A percentile compares a stretch with the other conserved stretches of the same genome.
Evolutionary conservation across 768 basidiomycete species (phyloP).

Genomic region (Hygrocybe punicea): DNA sequence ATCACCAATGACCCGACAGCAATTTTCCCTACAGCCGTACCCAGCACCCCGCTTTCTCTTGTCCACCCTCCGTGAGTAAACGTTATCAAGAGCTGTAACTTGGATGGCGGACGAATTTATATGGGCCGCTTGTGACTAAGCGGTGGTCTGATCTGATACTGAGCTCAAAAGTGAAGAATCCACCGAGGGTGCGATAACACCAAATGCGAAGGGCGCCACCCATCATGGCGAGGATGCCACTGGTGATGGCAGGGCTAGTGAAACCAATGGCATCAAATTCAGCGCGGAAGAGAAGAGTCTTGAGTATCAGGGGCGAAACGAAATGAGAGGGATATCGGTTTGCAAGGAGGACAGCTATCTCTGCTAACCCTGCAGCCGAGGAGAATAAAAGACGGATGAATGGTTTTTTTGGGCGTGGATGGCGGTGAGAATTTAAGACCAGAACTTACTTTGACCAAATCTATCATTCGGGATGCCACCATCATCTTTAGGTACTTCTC

Average conservation of each 20-base stretch:
- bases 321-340: not conserved
- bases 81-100: slow-evolving; percentile 19
- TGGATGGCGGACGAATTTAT: slow-evolving; percentile 30
- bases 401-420: too few relatives aligned
- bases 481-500: too few relatives aligned
- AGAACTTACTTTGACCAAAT: too few relatives aligned
- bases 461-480: too few relatives aligned
- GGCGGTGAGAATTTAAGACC: too few relatives aligned
- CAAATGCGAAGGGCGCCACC: slow-evolving; percentile 22
- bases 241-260: slow-evolving; percentile 16
- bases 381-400: not conserved
- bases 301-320: not conserved
- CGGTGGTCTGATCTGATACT: slow-evolving; percentile 21
- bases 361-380: not conserved
- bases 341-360: not conserved
- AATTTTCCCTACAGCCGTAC: slow-evolving; percentile 8
- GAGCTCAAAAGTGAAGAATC: slow-evolving; percentile 29
- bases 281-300: not conserved
- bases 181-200: slow-evolving; percentile 26
- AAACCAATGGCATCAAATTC: slow-evolving; percentile 12
- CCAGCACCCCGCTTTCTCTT: slow-evolving; percentile 14
- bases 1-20: not conserved
- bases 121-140: slow-evolving; percentile 29
- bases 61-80: slow-evolving; percentile 10
- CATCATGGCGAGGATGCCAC: slow-evolving; percentile 12